Evolutionary conservation across 352 stramenopile genomes (phyloP), one percentile per base, ranked within the genome.

Genomic region (Globisporangium perplexum): DNA sequence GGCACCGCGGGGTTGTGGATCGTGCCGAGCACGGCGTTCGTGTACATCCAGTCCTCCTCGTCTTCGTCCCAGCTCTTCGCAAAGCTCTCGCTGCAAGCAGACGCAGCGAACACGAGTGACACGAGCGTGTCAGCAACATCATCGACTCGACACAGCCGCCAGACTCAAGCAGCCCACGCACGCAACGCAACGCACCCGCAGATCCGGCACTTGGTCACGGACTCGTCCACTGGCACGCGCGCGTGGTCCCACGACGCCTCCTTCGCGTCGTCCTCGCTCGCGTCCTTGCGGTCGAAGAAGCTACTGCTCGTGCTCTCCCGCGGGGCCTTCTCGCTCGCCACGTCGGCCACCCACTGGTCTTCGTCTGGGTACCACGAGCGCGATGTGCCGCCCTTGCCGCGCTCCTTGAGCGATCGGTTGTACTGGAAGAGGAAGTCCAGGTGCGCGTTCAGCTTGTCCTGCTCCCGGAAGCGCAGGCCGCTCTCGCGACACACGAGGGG

Each of bases 11-110:
- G 54, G 45, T 88, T 68, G 55, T 89, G 76, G 45, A 94, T 88
- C 47, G 69, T 83, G 10, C 76, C 84, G n/a, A 77, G 63, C 26
- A 94, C 77, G 1, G 84, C 84, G 55, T 94, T 94, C 56, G 78
- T 92, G 63, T 95, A 95, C 83, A 95, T 90, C 84, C 84, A 95
- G 30, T 95, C 84, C 49, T 95, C 84, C 44, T 95, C 84, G 30
- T 95, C 84, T 79, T 95, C 84, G 41, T 93, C 77, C 80, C 81
- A 95, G 59, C 80, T 89, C 57, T 86, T 91, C 0, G 65, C 65
- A 57, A 95, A 93, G 51, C 75, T 77, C 50, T 95, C 84, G 12
- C 76, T 87, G 47, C 26, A 39, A 18, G 46, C 20, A 49, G 33
- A 59, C 0, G 57, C 22, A 35, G 18, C 7, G 11, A 46, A n/a